Percentiles rank a stretch among this genome's conserved stretches.
phyloP scores from a whole-genome alignment of 148 eudicot species.

The Polygonum aviculare region DNA sequence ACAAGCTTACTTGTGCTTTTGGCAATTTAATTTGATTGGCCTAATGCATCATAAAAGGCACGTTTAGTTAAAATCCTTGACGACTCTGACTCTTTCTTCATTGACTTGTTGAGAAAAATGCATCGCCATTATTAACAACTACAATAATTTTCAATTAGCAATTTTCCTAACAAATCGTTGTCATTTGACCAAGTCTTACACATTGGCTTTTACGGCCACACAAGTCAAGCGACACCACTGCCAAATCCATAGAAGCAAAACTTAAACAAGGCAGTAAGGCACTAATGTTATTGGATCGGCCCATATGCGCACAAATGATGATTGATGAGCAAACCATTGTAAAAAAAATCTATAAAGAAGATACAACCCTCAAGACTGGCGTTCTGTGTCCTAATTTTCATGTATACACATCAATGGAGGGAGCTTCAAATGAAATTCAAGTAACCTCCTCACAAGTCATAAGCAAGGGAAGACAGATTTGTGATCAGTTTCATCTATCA shows the following conservation, averaged over 20 bases:
- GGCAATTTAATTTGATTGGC: slow-evolving; percentile 13
- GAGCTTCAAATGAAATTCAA: not conserved
- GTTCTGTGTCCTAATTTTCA: not conserved
- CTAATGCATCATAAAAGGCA: slow-evolving; percentile 28
- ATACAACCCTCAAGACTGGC: not conserved
- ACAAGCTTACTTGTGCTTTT: not conserved
- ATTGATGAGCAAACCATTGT: not conserved
- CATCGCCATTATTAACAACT: not conserved
- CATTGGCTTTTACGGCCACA: not conserved
- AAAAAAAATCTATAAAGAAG: not conserved
- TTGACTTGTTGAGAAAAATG: not conserved
- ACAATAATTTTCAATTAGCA: not conserved
- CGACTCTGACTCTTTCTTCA: slow-evolving; percentile 22
- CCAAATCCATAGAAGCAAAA: too few species aligned
- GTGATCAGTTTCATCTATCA: not conserved
- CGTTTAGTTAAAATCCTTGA: slow-evolving; percentile 32
- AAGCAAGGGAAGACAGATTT: not conserved
- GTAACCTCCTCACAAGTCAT: not conserved
- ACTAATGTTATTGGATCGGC: not conserved
- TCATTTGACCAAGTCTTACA: not conserved
- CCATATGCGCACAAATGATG: not conserved
- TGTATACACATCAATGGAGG: not conserved
- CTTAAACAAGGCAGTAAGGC: not conserved
- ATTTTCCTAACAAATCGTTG: not conserved
- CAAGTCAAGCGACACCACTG: not conserved